Conservation (phyloP, 2,329 filamentous ascomycete species). For the Neonectria coccinea region DNA sequence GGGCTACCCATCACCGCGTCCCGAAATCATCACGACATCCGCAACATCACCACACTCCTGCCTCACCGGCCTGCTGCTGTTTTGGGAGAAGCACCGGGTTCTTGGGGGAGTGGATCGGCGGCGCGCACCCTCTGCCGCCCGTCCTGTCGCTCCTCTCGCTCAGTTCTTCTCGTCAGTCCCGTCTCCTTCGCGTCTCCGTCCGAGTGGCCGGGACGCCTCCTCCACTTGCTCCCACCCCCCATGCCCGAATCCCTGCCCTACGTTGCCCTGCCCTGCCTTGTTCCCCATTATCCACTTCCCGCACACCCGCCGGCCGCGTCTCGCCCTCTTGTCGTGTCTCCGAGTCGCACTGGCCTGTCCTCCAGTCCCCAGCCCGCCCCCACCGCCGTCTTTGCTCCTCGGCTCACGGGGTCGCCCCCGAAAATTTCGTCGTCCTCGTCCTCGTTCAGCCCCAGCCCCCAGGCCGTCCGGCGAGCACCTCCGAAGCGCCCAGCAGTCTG, state of each 20-base stretch:
- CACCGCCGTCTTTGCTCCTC: conserved; percentile 36
- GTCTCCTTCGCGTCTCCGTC: conserved; percentile 32
- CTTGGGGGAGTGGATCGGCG: conserved; percentile 35
- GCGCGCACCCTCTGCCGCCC: conserved; percentile 32
- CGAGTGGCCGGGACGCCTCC: conserved; percentile 35
- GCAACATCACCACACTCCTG: conserved; percentile 21
- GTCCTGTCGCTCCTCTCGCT: conserved; percentile 30
- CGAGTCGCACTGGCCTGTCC: conserved; percentile 31
- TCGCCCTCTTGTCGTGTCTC: conserved; percentile 26
- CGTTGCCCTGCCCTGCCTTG: conserved; percentile 31
- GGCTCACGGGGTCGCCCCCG: conserved; percentile 41
- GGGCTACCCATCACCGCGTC: conserved; percentile 4
- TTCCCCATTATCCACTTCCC: conserved; percentile 33
- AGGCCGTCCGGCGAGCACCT: conserved; percentile 26
- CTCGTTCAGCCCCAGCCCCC: conserved; percentile 15
- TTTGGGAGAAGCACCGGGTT: conserved; percentile 15
- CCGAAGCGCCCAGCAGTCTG: conserved; percentile 19
- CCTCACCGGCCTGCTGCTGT: conserved; percentile 19
- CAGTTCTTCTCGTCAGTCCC: conserved; percentile 32
- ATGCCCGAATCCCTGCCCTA: conserved; percentile 36
- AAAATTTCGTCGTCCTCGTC: conserved; percentile 31
- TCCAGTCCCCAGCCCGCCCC: conserved; percentile 32
- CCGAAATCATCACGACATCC: conserved; percentile 11
- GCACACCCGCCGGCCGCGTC: conserved; percentile 35
- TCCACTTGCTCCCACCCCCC: conserved; percentile 30